Base-by-base conservation (phyloP, 176 grass and related monocot genomes). In the Luzula sylvatica region DNA sequence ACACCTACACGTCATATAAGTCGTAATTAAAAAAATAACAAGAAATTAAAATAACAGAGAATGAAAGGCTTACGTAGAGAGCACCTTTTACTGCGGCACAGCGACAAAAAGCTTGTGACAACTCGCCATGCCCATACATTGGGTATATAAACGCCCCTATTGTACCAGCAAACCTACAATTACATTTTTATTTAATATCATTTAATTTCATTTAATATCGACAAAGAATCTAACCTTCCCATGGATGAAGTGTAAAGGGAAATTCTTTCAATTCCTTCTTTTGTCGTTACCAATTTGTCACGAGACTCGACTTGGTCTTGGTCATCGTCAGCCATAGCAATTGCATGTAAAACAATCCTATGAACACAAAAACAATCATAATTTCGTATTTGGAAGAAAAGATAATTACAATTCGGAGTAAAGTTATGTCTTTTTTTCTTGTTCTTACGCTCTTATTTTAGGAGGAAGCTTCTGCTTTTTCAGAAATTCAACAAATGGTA, bases 61-160 rank as follows among this genome's bases (percentile, higher is more conserved):
- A n/a, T n/a, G n/a, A 46, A 44, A 64, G 68, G 79, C 87, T 86
- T 93, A 87, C 90, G 81, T 88, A 96, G 74, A 96, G 68, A 68
- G 90, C 74, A 45, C 84, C 90, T 72, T 89, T 96, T 51, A 96
- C 79, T 63, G 90, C 90, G 76, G 90, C 90, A 74, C 81, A 89
- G 46, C 84, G 81, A 27, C 90, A 96, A 53, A 96, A 96, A 71
- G 90, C 90, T 65, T 96, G 90, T 66, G 84, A 74, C 51, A 96
- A 81, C 72, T 96, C 90, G 20, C 80, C 90, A 79, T 96, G 84
- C 14, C 90, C 90, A 77, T 89, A 89, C 65, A 96, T 89, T 20
- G 84, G 84, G 69, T 89, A 89, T 55, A 96, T 75, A 72, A 96
- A 96, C 66, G 84, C 77, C 20, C 84, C 81, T 73, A 82, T 64